Conservation (phyloP, 164 flowering plant species). For the grape (Vitis vinifera) region ASM3070453v1 NC_081814.1:2869501-2870000, state of each 20-base stretch:
- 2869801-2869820: conserved; percentile 4
- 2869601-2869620: not conserved
- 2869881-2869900: too few relatives aligned
- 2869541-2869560: conserved; percentile 20
- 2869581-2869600: conserved; percentile 22
- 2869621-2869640: not conserved
- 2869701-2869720: conserved; percentile 40
- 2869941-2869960: too few relatives aligned
- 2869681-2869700: not conserved
- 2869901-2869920: too few relatives aligned
- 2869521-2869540: conserved; percentile 25
- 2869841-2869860: too few relatives aligned
- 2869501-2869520: conserved; percentile 24
- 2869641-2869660: conserved; percentile 7
- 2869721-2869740: conserved; percentile 24
- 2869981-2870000: too few relatives aligned
- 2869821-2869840: too few relatives aligned
- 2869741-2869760: conserved; percentile 21
- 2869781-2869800: conserved; percentile 34
- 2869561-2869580: conserved; percentile 21
- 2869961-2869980: too few relatives aligned
- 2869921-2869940: too few relatives aligned
- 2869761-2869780: conserved; percentile 20
- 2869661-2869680: conserved; percentile 27
- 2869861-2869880: too few relatives aligned